Evolutionary conservation across 225 moss, liverwort and hornwort species (phyloP).

Genomic region (Pseudoscleropodium purum): DNA sequence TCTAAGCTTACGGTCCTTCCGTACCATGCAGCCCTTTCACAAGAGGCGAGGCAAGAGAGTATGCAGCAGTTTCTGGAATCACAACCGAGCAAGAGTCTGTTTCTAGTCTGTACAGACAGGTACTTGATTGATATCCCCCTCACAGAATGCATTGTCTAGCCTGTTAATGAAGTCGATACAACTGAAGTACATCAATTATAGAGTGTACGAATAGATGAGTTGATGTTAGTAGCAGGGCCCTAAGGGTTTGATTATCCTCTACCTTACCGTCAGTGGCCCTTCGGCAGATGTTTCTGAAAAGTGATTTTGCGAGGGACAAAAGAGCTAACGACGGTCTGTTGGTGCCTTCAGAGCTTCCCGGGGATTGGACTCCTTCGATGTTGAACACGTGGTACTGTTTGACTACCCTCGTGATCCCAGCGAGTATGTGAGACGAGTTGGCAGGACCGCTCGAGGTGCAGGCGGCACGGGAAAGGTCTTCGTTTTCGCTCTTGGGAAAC

Average conservation of each 20-base stretch:
- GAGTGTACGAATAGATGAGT: not conserved
- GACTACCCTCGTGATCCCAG: slow-evolving; percentile 97
- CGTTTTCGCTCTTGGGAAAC: slow-evolving; percentile 87
- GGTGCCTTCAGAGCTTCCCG: slow-evolving; percentile 71
- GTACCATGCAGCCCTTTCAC: slow-evolving; percentile 89
- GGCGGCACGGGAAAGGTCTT: slow-evolving; percentile 96
- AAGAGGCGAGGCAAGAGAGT: slow-evolving; percentile 76
- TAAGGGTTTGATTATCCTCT: not conserved
- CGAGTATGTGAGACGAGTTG: slow-evolving; percentile 91
- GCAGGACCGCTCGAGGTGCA: slow-evolving; percentile 91
- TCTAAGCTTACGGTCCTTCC: slow-evolving; percentile 74
- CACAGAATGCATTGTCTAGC: not conserved
- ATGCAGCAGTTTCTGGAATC: slow-evolving; percentile 81
- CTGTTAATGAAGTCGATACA: not conserved
- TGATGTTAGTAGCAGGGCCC: not conserved
- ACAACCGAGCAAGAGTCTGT: slow-evolving; percentile 53
- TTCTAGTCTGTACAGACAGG: slow-evolving; percentile 99
- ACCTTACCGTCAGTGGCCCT: not conserved
- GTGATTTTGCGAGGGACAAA: not conserved
- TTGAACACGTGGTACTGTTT: slow-evolving; percentile 92
- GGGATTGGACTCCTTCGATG: slow-evolving; percentile 93
- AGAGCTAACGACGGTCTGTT: not conserved
- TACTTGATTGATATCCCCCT: not conserved
- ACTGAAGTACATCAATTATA: not conserved
- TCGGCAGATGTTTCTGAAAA: not conserved